Evolutionary conservation across 768 basidiomycete genomes (phyloP), one percentile per base, ranked within the genome.

Genomic region (Lactarius pseudohatsudake): DNA sequence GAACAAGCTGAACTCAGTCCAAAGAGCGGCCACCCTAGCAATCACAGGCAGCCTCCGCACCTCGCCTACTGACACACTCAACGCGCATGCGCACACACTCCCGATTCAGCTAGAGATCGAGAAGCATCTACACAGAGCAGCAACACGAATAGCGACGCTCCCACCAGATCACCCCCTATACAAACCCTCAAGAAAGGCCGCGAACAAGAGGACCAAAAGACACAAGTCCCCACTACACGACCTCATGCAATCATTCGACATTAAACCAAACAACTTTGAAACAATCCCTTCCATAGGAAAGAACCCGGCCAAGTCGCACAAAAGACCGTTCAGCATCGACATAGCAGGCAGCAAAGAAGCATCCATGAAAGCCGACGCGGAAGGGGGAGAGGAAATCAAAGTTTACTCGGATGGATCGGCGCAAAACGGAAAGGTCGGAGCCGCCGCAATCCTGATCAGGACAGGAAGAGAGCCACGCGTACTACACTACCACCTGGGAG

Each of bases 321-420:
- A 15, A 2, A 8, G 11, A 10, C 53, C 22, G 0, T 26, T 54
- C 22, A 22, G 4, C 6, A 13, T 54, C 0, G 30, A 11, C 11
- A 70, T 71, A 4, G 53, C 53, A 16, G 16, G 28, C 1, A 28
- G 50, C 9, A 32, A 45, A 15, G 56, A 71, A 40, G 57, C 30
- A 4, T 63, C 68, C 5, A 36, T 59, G 4, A 22, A 26, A 4
- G 45, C 22, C 0, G 64, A 64, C 30, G 16, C 4, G 10, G 26
- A 18, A 9, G 32, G 15, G 1, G 55, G 3, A 0, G 56, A 67
- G 0, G 18, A 56, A 0, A 60, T 69, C 1, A 38, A 54, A 0
- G 56, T 75, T 1, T 75, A 69, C 59, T 61, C 70, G 0, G 72
- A 75, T 32, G 70, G 75, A 0, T 75, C 74, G 0, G 70, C 69